A percentile compares a stretch with the other conserved stretches of the same genome.
Conservation (phyloP, 352 stramenopile genomes). For the Saprolegnia diclina region DNA sequence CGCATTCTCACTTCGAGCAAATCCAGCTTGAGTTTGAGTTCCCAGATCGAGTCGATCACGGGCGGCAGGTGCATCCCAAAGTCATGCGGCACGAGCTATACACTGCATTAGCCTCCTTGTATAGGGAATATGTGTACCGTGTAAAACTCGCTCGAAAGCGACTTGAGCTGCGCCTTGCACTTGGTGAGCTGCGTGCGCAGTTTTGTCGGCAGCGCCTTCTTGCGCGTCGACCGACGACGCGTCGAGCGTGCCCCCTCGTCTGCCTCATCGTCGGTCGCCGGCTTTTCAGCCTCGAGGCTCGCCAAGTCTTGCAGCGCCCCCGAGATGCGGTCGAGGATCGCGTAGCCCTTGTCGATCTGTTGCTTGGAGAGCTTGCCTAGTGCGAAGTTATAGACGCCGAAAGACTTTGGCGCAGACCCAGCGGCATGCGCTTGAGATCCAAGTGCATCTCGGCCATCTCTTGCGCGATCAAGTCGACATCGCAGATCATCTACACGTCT, state of each 20-base stretch:
- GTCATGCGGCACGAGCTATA: constrained; percentile 50
- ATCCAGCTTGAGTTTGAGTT: constrained; percentile 55
- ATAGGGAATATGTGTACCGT: no score
- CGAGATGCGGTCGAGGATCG: constrained; percentile 10
- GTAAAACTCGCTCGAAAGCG: constrained; percentile 62
- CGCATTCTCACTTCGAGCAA: constrained; percentile 36
- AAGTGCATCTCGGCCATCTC: constrained; percentile 50
- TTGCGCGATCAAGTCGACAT: constrained; percentile 42
- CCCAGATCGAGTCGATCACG: constrained; percentile 44
- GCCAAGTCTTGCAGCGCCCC: neutral
- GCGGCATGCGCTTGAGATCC: constrained; percentile 45
- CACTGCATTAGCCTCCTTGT: no score
- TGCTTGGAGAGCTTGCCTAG: constrained; percentile 17
- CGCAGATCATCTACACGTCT: constrained; percentile 38
- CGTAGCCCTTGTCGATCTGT: constrained; percentile 14
- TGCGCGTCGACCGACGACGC: constrained; percentile 1
- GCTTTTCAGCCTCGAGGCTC: neutral
- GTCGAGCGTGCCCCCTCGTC: neutral
- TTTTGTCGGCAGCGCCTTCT: constrained; percentile 20
- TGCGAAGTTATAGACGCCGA: neutral
- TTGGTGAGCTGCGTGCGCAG: constrained; percentile 29
- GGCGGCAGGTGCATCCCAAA: constrained; percentile 52
- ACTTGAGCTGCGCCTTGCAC: constrained; percentile 40
- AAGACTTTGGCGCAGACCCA: constrained; percentile 30
- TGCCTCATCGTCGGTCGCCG: neutral